A percentile compares a stretch with the other conserved stretches of the same genome.
Conservation (phyloP, 2,329 filamentous ascomycete genomes). For the Pseudogymnoascus sp. region DNA sequence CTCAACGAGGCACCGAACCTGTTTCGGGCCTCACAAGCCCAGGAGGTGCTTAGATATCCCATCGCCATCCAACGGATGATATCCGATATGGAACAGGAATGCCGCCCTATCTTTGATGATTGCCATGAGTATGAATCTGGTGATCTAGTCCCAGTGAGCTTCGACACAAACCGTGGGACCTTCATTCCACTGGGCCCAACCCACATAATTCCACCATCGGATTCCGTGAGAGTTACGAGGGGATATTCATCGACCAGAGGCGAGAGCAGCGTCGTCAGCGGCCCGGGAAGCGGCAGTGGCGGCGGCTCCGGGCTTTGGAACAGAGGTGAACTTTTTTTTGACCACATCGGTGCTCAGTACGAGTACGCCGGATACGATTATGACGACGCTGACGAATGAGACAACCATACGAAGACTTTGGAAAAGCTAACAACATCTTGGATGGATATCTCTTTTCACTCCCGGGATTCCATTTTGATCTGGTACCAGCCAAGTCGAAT, state of each 20-base stretch:
- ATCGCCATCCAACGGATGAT: background rate
- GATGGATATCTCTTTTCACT: background rate
- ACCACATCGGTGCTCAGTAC: background rate
- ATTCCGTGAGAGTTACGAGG: background rate
- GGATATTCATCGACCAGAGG: background rate
- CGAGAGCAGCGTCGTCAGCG: conserved; percentile 3
- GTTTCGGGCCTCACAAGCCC: background rate
- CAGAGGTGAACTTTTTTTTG: background rate
- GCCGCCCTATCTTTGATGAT: background rate
- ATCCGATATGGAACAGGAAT: background rate
- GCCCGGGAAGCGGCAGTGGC: background rate
- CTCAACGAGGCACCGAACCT: background rate
- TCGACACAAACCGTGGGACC: background rate
- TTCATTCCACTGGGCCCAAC: background rate
- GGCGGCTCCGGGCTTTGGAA: background rate
- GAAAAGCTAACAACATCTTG: background rate
- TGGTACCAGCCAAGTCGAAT: background rate
- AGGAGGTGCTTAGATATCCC: background rate
- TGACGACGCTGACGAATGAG: background rate
- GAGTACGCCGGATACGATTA: background rate
- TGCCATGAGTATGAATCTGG: background rate
- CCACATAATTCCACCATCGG: background rate
- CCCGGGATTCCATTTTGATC: background rate
- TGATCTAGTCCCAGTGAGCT: background rate
- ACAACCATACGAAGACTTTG: background rate